A percentile compares a stretch with the other conserved stretches of the same genome.
Evolutionary conservation across 371 early-diverging fungal species (phyloP).

Genomic region (Lichtheimia corymbifera): DNA sequence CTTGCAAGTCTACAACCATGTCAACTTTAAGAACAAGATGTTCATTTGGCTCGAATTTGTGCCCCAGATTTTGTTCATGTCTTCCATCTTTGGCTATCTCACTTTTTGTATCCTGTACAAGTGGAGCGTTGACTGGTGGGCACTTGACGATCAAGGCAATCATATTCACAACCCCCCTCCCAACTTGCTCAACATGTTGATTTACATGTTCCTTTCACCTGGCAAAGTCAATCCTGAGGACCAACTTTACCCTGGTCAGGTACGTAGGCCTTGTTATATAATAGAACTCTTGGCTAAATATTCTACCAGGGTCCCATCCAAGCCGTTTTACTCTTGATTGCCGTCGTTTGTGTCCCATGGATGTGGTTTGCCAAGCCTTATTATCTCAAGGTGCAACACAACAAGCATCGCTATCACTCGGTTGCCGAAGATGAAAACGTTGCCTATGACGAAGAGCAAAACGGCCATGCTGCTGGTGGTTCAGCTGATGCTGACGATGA

Average conservation of each 20-base stretch:
- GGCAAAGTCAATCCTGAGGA: slow-evolving; percentile 81
- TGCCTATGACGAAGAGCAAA: slow-evolving; percentile 19
- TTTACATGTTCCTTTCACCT: slow-evolving; percentile 98
- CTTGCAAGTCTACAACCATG: slow-evolving; percentile 90
- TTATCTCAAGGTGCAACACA: slow-evolving; percentile 79
- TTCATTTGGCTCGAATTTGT: slow-evolving; percentile 88
- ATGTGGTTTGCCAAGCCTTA: slow-evolving; percentile 98
- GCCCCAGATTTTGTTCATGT: slow-evolving; percentile 96
- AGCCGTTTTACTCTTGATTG: slow-evolving; percentile 78
- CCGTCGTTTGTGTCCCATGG: slow-evolving; percentile 96
- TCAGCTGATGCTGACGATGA: slow-evolving; percentile 45
- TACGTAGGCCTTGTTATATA: too few species aligned
- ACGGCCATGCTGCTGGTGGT: slow-evolving; percentile 9
- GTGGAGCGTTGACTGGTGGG: slow-evolving; percentile 94
- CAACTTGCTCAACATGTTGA: slow-evolving; percentile 95
- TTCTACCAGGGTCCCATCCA: slow-evolving; percentile 80
- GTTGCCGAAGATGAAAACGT: slow-evolving; percentile 51
- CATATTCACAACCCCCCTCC: slow-evolving; percentile 81
- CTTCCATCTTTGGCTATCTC: slow-evolving; percentile 96
- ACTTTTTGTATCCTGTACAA: slow-evolving; percentile 94
- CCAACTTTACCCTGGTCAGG: slow-evolving; percentile 88
- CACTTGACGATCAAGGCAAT: slow-evolving; percentile 65
- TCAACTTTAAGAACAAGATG: slow-evolving; percentile 81
- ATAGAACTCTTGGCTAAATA: too few species aligned
- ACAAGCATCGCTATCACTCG: slow-evolving; percentile 74